These are phyloP conservation scores for Paratinospora sagittata DNA, from an alignment of 164 flowering plant species.

Conservation along the genomic window DNA sequence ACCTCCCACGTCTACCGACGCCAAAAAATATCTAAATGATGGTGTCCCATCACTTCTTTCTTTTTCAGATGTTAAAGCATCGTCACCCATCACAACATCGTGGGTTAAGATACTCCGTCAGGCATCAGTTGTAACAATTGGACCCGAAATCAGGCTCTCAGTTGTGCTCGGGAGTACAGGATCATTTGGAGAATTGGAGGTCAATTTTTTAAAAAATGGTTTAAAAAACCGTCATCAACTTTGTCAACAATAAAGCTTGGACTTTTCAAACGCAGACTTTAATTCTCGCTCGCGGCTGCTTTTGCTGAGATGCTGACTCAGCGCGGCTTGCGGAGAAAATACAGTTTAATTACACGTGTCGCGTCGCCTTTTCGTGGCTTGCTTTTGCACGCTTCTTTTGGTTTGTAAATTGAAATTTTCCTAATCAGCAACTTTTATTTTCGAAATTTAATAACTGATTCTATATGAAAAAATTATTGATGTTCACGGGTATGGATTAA, in stretches of 20 bases:
- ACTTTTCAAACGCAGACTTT: neutral
- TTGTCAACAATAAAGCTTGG: neutral
- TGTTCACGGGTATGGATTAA: too few relatives aligned
- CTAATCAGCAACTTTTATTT: neutral
- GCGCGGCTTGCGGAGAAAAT: too few relatives aligned
- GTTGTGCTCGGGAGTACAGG: neutral
- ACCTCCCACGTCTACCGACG: neutral
- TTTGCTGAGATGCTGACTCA: too few relatives aligned
- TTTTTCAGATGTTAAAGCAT: neutral
- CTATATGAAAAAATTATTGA: too few relatives aligned
- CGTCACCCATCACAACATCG: neutral
- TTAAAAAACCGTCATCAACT: neutral
- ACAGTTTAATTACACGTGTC: too few relatives aligned
- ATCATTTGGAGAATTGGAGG: neutral
- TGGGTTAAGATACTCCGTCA: neutral
- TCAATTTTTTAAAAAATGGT: neutral
- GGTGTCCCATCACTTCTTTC: neutral
- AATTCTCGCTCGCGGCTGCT: too few relatives aligned
- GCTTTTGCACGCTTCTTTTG: too few relatives aligned
- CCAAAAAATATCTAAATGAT: neutral
- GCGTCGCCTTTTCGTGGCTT: too few relatives aligned
- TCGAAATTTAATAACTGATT: too few relatives aligned
- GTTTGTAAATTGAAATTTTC: too few relatives aligned
- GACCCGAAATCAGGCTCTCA: too few relatives aligned
- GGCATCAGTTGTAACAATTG: neutral